Evolutionary conservation across 2,329 filamentous ascomycete species (phyloP), one percentile per base, ranked within the genome.

Genomic region (Onygenales sp.): DNA sequence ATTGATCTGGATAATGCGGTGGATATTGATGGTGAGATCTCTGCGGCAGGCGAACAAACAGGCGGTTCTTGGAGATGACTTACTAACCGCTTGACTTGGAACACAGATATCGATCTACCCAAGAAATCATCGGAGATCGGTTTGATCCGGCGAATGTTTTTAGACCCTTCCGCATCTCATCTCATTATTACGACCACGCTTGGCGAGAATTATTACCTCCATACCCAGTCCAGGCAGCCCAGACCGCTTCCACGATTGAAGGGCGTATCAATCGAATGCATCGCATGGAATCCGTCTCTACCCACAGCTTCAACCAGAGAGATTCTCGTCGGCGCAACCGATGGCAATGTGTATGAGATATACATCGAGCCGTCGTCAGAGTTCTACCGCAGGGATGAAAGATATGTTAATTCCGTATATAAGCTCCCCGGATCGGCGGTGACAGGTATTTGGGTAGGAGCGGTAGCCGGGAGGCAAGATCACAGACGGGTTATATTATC

Each of bases 131-230:
- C 88, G 39, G 92, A 98, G 69, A 82, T 93, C 55, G 93, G 93
- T 60, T 81, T 95, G 51, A 97, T 98, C 65, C 85, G 87, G 61
- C 88, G 87, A 74, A 89, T 98, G 81, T 98, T 98, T 74, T 86
- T 98, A 65, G 93, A 98, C 66, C 92, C 93, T 32, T 95, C 92
- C 9, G 93, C 93, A 32, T 96, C 90, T 5, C 93, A 98, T 73
- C 77, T 98, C 32, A 82, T 98, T 59, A 84, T 98, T 61, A 90
- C 87, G 67, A 98, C 93, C 2, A 86, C 89, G 4, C 81, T 90
- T 42, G 90, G 90, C 67, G 93, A 98, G 70, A 97, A 95, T 73
- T 98, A 91, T 75, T 98, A 98, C 70, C 86, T 98, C 8, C 93
- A 98, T 69, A 92, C 90, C 9, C 92, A 97, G 67, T 93, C 91